These are phyloP conservation scores for Eucalyptus curtisii DNA, from an alignment of 345 rosid genomes.

Conservation along the genomic window DNA sequence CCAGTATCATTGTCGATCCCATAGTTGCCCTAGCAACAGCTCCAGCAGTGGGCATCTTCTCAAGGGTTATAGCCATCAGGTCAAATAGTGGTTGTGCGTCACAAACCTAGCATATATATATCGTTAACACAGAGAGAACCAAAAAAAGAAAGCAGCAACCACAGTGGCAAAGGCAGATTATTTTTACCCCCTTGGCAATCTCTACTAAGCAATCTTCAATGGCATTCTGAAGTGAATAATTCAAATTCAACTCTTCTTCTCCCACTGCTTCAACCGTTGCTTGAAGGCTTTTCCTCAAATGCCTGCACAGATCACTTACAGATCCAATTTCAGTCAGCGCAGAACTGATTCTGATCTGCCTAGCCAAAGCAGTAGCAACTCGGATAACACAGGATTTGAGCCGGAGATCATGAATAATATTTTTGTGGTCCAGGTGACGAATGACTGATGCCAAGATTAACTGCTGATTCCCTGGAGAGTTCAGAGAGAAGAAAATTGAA, in stretches of 20 bases:
- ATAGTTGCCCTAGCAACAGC: slow-evolving; percentile 62
- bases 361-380: slow-evolving; percentile 70
- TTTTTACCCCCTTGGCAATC: slow-evolving; percentile 72
- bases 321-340: slow-evolving; percentile 62
- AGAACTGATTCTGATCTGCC: slow-evolving; percentile 58
- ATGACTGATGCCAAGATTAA: slow-evolving; percentile 61
- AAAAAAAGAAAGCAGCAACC: not conserved
- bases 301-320: slow-evolving; percentile 89
- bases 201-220: slow-evolving; percentile 91
- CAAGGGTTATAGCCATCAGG: slow-evolving; percentile 78
- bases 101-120: slow-evolving; percentile 28
- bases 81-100: slow-evolving; percentile 55
- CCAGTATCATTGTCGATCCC: slow-evolving; percentile 70
- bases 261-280: slow-evolving; percentile 54
- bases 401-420: slow-evolving; percentile 63
- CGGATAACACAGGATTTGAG: slow-evolving; percentile 58
- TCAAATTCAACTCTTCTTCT: slow-evolving; percentile 52
- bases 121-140: not conserved
- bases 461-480: slow-evolving; percentile 31
- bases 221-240: slow-evolving; percentile 66
- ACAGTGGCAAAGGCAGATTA: not conserved
- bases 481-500: not conserved
- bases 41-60: slow-evolving; percentile 73
- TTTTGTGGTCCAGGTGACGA: slow-evolving; percentile 90
- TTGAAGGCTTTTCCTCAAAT: slow-evolving; percentile 87